Conservation (phyloP, 768 basidiomycete species). For the Russula abietina region DNA sequence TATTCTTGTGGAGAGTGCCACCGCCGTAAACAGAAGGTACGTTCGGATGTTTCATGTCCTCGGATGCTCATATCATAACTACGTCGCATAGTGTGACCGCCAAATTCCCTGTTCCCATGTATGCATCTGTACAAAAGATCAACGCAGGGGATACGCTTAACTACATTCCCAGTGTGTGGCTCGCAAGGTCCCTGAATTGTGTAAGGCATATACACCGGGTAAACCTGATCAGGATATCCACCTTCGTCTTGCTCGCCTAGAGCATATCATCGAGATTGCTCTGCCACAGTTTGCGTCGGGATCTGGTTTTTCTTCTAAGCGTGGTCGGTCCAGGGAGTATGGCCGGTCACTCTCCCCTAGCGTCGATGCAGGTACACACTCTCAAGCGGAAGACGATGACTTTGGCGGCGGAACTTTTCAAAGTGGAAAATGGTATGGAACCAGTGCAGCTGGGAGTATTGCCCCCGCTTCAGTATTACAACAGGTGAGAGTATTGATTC, state of each 20-base stretch:
- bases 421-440: conserved; percentile 82
- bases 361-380: conserved; percentile 60
- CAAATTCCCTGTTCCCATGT: conserved; percentile 84
- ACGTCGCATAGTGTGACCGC: conserved; percentile 61
- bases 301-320: conserved; percentile 32
- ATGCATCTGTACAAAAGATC: conserved; percentile 27
- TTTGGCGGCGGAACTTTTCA: conserved; percentile 71
- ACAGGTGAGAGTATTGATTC: conserved; percentile 44
- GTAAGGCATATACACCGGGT: conserved; percentile 84
- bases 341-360: conserved; percentile 45
- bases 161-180: conserved; percentile 55
- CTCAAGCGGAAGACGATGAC: conserved; percentile 74
- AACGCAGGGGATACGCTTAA: conserved; percentile 20
- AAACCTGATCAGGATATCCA: conserved; percentile 79
- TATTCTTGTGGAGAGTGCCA: conserved; percentile 88
- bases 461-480: conserved; percentile 74
- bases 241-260: conserved; percentile 65
- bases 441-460: conserved; percentile 76
- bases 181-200: conserved; percentile 81
- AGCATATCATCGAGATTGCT: conserved; percentile 75
- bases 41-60: conserved; percentile 7
- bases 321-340: conserved; percentile 28
- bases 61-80: conserved; percentile 20
- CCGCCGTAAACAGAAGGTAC: conserved; percentile 80
- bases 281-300: conserved; percentile 65